Base-by-base conservation (phyloP, 2,329 filamentous ascomycete genomes). In the Juglanconis sp. region DNA sequence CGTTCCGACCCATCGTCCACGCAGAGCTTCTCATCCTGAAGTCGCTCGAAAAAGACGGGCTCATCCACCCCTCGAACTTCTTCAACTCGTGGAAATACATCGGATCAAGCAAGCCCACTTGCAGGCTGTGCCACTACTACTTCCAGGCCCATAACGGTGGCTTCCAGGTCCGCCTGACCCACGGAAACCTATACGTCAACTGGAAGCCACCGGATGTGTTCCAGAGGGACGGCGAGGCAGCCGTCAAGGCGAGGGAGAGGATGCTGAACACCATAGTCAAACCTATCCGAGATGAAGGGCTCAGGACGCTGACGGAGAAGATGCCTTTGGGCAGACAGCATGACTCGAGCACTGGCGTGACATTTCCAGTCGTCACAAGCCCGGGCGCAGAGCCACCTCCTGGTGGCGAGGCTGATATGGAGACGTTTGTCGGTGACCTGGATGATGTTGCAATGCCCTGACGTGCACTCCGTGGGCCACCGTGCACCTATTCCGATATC, bases 51-150 rank as follows among this genome's bases (percentile, higher is more conserved):
- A 53, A 32, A 2, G 46, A 36, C 9, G 59, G 56, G 15, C 55
- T 46, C 2, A 42, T 57, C 15, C 10, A 36, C 4, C 57, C 64
- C 1, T 15, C 54, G 3, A 15, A 50, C 3, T 69, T 69, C 60
- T 69, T 66, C 61, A 55, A 59, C 35, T 53, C 47, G 0, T 66
- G 63, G 61, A 64, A 59, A 17, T 69, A 66, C 53, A 67, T 69
- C 31, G 67, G 67, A 9, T 53, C 53, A 13, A 68, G 67, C 64
- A 69, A 69, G 52, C 67, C 66, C 1, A 65, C 64, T 0, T 69
- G 68, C 48, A 52, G 49, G 13, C 58, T 69, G 1, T 69, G 67
- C 42, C 38, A 63, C 24, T 65, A 65, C 49, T 69, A 66, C 46
- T 64, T 69, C 17, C 55, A 62, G 30, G 52, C n/a, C 1, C 61